Conservation (phyloP, 1,284 basidiomycete genomes). For the Vanrija sp. region DNA sequence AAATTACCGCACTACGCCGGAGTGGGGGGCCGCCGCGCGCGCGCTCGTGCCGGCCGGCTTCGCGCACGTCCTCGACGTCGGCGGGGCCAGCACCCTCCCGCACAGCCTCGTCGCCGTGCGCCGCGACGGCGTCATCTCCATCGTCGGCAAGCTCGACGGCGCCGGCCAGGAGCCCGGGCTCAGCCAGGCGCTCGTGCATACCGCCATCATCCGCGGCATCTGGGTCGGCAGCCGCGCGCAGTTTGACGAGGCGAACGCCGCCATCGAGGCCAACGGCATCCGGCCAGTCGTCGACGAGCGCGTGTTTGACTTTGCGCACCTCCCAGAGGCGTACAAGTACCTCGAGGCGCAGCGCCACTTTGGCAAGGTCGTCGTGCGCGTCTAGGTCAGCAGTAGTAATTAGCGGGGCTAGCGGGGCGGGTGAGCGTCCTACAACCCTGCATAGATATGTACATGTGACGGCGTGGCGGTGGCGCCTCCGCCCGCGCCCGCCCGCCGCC, state of each 20-base stretch:
- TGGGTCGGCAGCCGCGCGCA: slow-evolving; percentile 38
- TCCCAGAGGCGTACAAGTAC: slow-evolving; percentile 46
- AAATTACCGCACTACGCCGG: slow-evolving; percentile 26
- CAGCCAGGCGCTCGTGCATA: not conserved
- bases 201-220: slow-evolving; percentile 19
- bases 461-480: too few species aligned
- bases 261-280: slow-evolving; percentile 41
- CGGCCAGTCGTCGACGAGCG: slow-evolving; percentile 44
- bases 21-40: slow-evolving; percentile 44
- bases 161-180: slow-evolving; percentile 3
- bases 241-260: slow-evolving; percentile 46
- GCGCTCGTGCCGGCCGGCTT: slow-evolving; percentile 43
- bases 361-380: slow-evolving; percentile 34
- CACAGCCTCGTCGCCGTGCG: slow-evolving; percentile 52
- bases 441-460: too few species aligned
- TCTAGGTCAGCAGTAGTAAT: too few species aligned
- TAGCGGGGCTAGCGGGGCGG: too few species aligned
- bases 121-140: slow-evolving; percentile 53
- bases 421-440: too few species aligned
- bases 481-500: too few species aligned
- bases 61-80: slow-evolving; percentile 60
- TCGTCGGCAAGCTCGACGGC: slow-evolving; percentile 54
- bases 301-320: slow-evolving; percentile 45
- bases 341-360: slow-evolving; percentile 32
- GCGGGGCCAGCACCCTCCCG: slow-evolving; percentile 55